Base-by-base conservation (phyloP, 2,329 filamentous ascomycete species). In the Fusarium sp. region DNA sequence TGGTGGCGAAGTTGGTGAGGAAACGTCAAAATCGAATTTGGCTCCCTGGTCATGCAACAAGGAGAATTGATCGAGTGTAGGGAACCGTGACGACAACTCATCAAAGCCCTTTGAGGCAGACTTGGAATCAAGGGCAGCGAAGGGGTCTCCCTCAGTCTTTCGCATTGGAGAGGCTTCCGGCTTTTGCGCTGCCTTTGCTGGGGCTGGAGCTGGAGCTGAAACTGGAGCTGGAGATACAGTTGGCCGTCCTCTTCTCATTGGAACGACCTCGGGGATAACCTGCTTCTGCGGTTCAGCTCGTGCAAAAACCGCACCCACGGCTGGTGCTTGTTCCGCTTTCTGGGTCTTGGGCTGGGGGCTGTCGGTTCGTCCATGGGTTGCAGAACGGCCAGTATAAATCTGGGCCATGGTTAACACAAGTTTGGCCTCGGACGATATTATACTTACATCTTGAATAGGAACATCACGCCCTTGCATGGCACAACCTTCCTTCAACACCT, bases 1-100 rank as follows among this genome's bases (percentile, higher is more conserved):
- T n/a, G 81, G 80, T 28, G 85, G 76, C 36, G 78, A 76, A 10
- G 80, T 75, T 35, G 79, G 76, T 24, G 83, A 79, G 7, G 80
- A 76, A n/a, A 81, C 74, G 57, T 91, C 89, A 73, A 97, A 97
- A 51, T 94, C 89, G 69, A 97, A 97, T 58, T 92, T 93, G 59
- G 86, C 79, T 4, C 91, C 91, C 61, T 91, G 86, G 62, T 98
- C 93, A 68, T 96, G 92, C 40, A 97, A 80, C 15, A 99, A 81
- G 4, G 94, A 89, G 72, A 99, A 99, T 68, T 98, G 92, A 70
- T 98, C 93, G 24, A 99, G 81, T 6, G 92, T 93, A 1, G 95
- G 95, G 68, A 97, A 99, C 48, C 91, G 86, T 26, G 87, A 84
- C 0, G 94, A 92, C 25, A 97, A 80, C 71, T 98, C 94, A 67